Evolutionary conservation across 2,329 filamentous ascomycete species (phyloP).

Genomic region (Venturia effusa): DNA sequence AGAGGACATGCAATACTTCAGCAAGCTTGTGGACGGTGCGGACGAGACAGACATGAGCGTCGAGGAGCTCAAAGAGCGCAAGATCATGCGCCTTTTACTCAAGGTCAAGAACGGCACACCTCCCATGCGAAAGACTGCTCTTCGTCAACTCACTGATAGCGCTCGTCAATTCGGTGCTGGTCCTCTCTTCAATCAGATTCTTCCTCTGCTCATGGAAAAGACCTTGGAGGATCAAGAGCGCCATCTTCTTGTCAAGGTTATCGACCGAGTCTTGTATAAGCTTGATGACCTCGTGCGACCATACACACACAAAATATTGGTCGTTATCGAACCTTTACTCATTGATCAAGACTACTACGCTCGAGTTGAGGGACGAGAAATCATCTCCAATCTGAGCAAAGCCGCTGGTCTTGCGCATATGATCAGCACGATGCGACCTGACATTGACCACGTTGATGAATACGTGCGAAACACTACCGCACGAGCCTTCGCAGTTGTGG

Average conservation of each 20-base stretch:
- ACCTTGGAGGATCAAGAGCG: constrained; percentile 95
- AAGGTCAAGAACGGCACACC: constrained; percentile 99
- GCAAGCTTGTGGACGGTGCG: constrained; percentile 87
- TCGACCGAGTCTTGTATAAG: constrained; percentile 97
- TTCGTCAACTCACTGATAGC: constrained; percentile 95
- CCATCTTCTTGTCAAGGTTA: constrained; percentile 96
- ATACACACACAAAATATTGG: constrained; percentile 95
- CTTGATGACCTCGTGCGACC: constrained; percentile 92
- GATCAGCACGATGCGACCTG: constrained; percentile 98
- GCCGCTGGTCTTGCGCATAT: constrained; percentile 94
- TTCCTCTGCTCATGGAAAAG: constrained; percentile 96
- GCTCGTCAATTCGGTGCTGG: constrained; percentile 91
- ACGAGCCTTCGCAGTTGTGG: constrained; percentile 91
- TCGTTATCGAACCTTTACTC: constrained; percentile 96
- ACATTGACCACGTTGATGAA: constrained; percentile 97
- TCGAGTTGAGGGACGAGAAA: constrained; percentile 93
- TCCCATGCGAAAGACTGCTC: constrained; percentile 94
- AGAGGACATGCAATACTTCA: constrained; percentile 98
- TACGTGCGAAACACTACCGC: constrained; percentile 98
- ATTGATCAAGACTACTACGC: constrained; percentile 99
- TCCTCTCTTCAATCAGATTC: constrained; percentile 90
- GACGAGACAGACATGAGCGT: constrained; percentile 88
- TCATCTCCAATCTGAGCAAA: constrained; percentile 96
- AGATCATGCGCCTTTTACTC: constrained; percentile 92
- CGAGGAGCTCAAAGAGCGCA: constrained; percentile 92